phyloP scores from a whole-genome alignment of 164 flowering plant genomes.

The Macadamia integrifolia region DNA sequence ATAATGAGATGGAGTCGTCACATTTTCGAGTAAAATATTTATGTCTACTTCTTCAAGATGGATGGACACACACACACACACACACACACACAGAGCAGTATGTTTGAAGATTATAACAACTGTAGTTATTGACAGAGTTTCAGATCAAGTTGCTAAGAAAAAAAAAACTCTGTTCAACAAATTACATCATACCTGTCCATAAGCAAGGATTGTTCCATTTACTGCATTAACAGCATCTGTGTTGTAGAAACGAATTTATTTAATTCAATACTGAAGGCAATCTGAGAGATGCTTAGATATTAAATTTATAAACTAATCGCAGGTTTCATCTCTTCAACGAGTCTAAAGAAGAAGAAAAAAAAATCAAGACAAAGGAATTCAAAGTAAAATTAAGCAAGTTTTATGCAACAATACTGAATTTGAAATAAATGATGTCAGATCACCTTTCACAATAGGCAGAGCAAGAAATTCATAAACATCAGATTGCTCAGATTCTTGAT shows the following conservation, averaged over 20 bases:
- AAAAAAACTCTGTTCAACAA: not conserved
- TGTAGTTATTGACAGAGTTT: not conserved
- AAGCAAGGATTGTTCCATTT: conserved; percentile 79
- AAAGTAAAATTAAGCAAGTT: not conserved
- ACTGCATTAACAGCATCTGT: conserved; percentile 61
- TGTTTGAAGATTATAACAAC: not conserved
- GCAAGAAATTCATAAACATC: conserved; percentile 67
- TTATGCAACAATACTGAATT: not conserved
- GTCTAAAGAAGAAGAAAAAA: too few species aligned
- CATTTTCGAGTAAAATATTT: too few species aligned
- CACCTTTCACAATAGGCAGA: conserved; percentile 70
- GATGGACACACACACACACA: too few species aligned
- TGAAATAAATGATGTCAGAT: not conserved
- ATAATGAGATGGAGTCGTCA: not conserved
- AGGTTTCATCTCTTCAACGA: not conserved
- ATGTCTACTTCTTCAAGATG: too few species aligned
- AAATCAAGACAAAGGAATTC: too few species aligned
- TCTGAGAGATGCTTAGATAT: not conserved
- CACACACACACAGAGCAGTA: not conserved
- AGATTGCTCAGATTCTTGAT: conserved; percentile 51
- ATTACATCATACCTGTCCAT: conserved; percentile 66
- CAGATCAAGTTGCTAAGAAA: not conserved
- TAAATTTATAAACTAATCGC: not conserved
- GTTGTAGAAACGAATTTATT: conserved; percentile 7
- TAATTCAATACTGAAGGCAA: not conserved